phyloP scores from a whole-genome alignment of 805 yeast species.

The Scheffersomyces coipomensis region DNA sequence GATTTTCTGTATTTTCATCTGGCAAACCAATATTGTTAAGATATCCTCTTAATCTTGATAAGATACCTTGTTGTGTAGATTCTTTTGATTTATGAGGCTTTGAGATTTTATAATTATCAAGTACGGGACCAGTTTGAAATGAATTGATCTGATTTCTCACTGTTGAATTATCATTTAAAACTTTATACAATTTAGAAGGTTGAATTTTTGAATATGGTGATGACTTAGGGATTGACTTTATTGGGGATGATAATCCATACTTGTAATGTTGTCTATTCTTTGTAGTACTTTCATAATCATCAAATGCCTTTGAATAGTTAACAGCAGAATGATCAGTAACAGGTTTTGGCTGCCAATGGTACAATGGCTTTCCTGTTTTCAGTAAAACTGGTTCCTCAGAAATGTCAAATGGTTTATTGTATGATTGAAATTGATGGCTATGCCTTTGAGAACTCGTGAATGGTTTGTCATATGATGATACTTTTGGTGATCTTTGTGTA shows the following conservation, averaged over 20 bases:
- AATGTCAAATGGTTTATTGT: too few relatives aligned
- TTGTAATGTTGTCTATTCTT: too few relatives aligned
- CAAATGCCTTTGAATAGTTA: too few relatives aligned
- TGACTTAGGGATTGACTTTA: not conserved
- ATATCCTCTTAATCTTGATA: slow-evolving; percentile 10
- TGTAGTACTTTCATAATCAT: too few relatives aligned
- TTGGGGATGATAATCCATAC: not conserved
- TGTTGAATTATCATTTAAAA: slow-evolving; percentile 2
- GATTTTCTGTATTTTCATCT: not conserved
- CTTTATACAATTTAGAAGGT: slow-evolving; percentile 10
- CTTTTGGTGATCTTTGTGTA: not conserved
- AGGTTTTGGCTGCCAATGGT: too few relatives aligned
- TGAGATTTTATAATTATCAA: slow-evolving; percentile 1
- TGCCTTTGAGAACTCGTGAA: too few relatives aligned
- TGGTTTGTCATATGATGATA: not conserved
- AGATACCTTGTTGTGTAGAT: slow-evolving; percentile 2
- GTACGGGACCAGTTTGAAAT: not conserved
- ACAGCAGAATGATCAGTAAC: too few relatives aligned
- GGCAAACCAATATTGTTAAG: slow-evolving; percentile 8
- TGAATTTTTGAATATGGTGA: slow-evolving; percentile 7
- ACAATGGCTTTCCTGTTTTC: too few relatives aligned
- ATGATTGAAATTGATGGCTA: too few relatives aligned
- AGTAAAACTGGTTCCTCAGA: too few relatives aligned
- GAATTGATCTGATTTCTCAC: not conserved
- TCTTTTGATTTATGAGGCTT: not conserved